Percentiles rank a stretch among this genome's conserved stretches.
These are phyloP conservation scores for Geum urbanum DNA, from an alignment of 306 rosid genomes.

Conservation along the genomic window DNA sequence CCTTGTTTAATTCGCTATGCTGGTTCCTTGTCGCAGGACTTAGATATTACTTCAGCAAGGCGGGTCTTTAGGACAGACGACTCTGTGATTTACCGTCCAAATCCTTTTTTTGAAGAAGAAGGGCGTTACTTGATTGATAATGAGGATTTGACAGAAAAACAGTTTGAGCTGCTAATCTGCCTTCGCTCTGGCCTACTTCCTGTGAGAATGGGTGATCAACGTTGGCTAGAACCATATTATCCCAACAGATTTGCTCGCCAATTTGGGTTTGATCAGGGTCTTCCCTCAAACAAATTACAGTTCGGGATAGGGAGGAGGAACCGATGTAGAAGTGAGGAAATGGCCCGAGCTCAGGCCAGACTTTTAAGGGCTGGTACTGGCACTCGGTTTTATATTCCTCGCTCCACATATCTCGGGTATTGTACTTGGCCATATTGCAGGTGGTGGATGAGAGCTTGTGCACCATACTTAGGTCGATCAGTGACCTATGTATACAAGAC, in stretches of 20 bases:
- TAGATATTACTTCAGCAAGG: neutral
- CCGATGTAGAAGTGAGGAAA: neutral
- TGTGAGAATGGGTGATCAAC: neutral
- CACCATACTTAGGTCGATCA: too few relatives aligned
- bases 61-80: neutral
- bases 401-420: too few relatives aligned
- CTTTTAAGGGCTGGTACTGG: neutral
- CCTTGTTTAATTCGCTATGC: too few relatives aligned
- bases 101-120: too few relatives aligned
- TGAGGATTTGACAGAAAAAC: too few relatives aligned
- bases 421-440: too few relatives aligned
- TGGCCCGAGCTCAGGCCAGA: neutral
- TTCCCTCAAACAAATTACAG: neutral
- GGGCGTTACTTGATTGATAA: too few relatives aligned
- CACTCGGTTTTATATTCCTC: too few relatives aligned
- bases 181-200: neutral
- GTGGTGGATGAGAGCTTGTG: too few relatives aligned
- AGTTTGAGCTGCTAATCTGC: too few relatives aligned
- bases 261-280: neutral
- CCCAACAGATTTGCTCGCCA: neutral
- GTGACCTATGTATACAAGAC: too few relatives aligned
- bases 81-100: neutral
- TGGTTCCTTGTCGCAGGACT: too few relatives aligned
- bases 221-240: neutral
- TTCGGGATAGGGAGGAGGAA: neutral